Evolutionary conservation across 257 asterid genomes (phyloP).

Genomic region (Phtheirospermum japonicum): DNA sequence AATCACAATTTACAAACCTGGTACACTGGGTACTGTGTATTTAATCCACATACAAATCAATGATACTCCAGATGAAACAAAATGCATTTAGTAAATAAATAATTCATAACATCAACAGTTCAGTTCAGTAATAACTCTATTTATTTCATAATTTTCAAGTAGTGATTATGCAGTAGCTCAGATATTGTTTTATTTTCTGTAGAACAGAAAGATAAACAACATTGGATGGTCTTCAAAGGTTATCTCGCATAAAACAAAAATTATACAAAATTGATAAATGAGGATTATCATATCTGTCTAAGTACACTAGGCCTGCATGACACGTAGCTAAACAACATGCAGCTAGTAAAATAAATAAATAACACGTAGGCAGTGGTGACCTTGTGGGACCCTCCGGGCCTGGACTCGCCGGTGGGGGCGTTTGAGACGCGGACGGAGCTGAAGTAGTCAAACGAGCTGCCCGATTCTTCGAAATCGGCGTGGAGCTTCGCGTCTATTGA

Average conservation of each 20-base stretch:
- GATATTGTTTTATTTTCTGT: no score
- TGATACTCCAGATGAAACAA: background rate
- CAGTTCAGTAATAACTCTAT: background rate
- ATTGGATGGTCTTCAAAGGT: no score
- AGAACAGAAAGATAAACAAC: no score
- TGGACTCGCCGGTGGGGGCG: slow-evolving; percentile 11
- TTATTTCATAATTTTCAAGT: background rate
- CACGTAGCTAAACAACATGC: background rate
- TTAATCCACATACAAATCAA: background rate
- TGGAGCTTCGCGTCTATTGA: no score
- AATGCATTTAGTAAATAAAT: background rate
- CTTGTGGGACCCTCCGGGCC: slow-evolving; percentile 47
- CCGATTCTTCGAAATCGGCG: no score
- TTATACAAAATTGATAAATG: no score
- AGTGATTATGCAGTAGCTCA: background rate
- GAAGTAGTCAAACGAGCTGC: no score
- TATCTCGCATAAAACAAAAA: no score
- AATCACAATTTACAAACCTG: background rate
- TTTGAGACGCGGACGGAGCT: slow-evolving; percentile 51
- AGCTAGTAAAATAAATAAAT: no score
- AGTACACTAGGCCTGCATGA: background rate
- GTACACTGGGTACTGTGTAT: background rate
- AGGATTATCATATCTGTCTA: background rate
- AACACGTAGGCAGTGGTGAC: slow-evolving; percentile 71
- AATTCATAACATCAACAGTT: background rate